Percentiles rank a stretch among this genome's conserved stretches.
These are phyloP conservation scores for Solanum piurae DNA, from an alignment of 257 asterid genomes.

Conservation along the genomic window DNA sequence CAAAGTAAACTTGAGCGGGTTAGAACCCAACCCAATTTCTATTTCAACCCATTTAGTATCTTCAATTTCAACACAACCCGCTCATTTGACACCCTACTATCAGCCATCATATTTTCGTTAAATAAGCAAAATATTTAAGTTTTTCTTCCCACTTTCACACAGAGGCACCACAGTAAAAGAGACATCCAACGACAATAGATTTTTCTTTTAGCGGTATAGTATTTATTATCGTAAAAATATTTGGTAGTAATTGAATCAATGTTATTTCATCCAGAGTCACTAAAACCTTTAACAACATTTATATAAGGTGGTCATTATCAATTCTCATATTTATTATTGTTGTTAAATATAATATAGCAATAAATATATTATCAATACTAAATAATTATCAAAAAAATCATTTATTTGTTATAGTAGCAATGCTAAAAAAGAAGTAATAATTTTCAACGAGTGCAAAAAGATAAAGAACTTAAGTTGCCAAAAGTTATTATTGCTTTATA, in stretches of 20 bases:
- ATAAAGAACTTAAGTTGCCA: not conserved
- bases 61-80: not conserved
- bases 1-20: not conserved
- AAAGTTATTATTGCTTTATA: not conserved
- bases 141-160: not conserved
- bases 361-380: too few relatives aligned
- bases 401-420: not conserved
- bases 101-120: not conserved
- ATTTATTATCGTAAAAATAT: too few relatives aligned
- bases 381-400: too few relatives aligned
- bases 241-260: not conserved
- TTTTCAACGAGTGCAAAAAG: not conserved
- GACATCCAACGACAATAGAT: too few relatives aligned
- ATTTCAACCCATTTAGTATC: not conserved
- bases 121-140: not conserved
- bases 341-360: too few relatives aligned
- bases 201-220: not conserved
- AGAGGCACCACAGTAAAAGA: not conserved
- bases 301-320: not conserved
- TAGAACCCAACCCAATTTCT: not conserved
- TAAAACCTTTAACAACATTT: too few relatives aligned
- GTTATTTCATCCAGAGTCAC: fast-evolving
- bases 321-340: too few relatives aligned
- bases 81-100: not conserved
- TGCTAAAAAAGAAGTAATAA: not conserved